Evolutionary conservation across 257 asterid genomes (phyloP), one percentile per base, ranked within the genome.

Genomic region (Capsicum baccatum): DNA sequence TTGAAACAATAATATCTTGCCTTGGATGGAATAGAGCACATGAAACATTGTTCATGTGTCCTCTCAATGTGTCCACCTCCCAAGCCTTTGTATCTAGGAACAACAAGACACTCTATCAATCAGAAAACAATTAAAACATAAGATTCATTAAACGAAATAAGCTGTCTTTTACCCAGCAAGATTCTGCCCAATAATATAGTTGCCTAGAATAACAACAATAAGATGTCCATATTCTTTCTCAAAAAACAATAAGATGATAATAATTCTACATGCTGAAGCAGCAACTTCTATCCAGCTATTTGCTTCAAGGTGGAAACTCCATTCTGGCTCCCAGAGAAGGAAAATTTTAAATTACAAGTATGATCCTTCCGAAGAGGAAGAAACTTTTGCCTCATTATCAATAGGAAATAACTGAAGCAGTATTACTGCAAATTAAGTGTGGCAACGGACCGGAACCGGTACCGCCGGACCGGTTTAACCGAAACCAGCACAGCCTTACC

Each of bases 11-110:
- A 63, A 97, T 95, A 73, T 97, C 99, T 88, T 97, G 99, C 87
- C 93, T 91, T 54, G 98, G 81, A 87, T 95, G 98, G 87, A 95
- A 97, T 14, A 95, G n/a, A 64, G 94, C 97, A 88, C 96, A 97
- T 6, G 99, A 97, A 19, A 97, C 99, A 80, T 97, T 96, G 91
- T 96, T 96, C 98, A 93, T 91, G 90, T 95, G 99, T 78, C 98
- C 98, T 89, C 99, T 94, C 94, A 97, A 85, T 0, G 98, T 97
- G 91, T 97, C 99, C 88, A 97, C 98, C 89, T 97, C 99, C 99
- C 99, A 97, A 84, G 99, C 99, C 90, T 95, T 97, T 12, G 99
- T 92, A 89, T 97, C 98, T 97, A 96, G 80, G 67, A 54, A 84
- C 64, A 52, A 76, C 14, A 76, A 76, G 81, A 48, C 26, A 76